Base-by-base conservation (phyloP, 2,329 filamentous ascomycete genomes). In the Phaeophleospora eucalypticola region DNA sequence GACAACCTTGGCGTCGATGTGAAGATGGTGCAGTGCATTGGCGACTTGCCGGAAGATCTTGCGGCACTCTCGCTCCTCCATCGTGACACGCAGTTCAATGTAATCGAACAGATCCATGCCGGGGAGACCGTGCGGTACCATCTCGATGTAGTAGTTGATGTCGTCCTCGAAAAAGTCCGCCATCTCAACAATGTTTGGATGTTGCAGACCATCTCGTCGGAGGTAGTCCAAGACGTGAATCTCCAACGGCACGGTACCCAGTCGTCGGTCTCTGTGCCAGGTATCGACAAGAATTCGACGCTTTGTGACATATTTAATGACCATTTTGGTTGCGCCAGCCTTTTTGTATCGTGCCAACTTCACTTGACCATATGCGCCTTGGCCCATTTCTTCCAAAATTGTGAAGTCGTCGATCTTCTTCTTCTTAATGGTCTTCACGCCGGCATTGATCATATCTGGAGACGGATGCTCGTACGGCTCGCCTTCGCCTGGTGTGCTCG, bases 21-120 rank as follows among this genome's bases (percentile, higher is more conserved):
- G 93, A 35, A 98, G 73, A 70, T 97, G 93, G 57, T 94, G 85
- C 38, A 98, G 78, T 4, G 93, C 93, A 61, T 84, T 80, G 8
- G 88, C 89, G 9, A 97, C 91, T 68, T 98, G 93, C 19, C 87
- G 81, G 67, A 98, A 98, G 51, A 98, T 98, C 70, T 87, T 95
- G 43, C 89, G 82, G 65, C 89, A 95, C 66, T 98, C 93, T 6
- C 80, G 76, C 70, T 98, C 93, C 43, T 95, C 89, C 93, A 98
- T 98, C 61, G 91, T 96, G 37, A 89, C 84, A 19, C 91, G 84
- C 44, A 98, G 78, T 68, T 98, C 93, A 57, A 98, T 98, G 67
- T 98, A 98, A 69, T 98, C 93, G 63, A 98, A 98, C 2, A 98
- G 78, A 67, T 98, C 93, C 90, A 98, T 97, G 10, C 93, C 93